Conservation (phyloP, 163 green algal genomes). For the Chlamydomonas reinhardtii region DNA sequence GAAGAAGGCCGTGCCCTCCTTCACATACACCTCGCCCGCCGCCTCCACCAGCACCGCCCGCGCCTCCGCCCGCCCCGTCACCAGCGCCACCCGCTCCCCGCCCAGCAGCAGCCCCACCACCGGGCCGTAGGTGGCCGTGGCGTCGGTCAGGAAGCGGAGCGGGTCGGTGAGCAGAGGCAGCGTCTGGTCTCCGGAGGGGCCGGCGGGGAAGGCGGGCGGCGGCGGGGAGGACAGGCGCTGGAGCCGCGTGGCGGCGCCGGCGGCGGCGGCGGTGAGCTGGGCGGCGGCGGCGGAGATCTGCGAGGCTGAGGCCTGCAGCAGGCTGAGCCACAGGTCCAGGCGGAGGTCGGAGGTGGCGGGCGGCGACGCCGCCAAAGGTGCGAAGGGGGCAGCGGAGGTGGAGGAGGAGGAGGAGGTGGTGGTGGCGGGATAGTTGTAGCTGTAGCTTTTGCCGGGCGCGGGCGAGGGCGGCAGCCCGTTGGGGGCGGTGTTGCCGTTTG, state of each 20-base stretch:
- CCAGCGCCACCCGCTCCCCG: constrained; percentile 83
- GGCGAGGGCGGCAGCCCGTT: too few species aligned
- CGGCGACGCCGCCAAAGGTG: not conserved
- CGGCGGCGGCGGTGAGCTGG: not conserved
- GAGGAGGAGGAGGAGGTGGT: not conserved
- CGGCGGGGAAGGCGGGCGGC: constrained; percentile 64
- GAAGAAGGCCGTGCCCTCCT: constrained; percentile 91
- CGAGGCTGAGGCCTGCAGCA: constrained; percentile 12
- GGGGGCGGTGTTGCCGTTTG: too few species aligned
- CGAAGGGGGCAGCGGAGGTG: not conserved
- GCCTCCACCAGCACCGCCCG: constrained; percentile 24
- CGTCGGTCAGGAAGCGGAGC: constrained; percentile 53
- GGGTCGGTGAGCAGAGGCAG: constrained; percentile 72
- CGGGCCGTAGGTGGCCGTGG: constrained; percentile 55
- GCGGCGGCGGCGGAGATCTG: constrained; percentile 16
- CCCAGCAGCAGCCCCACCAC: constrained; percentile 82
- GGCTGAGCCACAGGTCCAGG: constrained; percentile 27
- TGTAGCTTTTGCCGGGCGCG: not conserved
- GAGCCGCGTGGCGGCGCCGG: not conserved
- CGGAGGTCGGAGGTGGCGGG: constrained; percentile 1
- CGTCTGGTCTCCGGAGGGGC: constrained; percentile 73
- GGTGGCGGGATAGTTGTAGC: not conserved
- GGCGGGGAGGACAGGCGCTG: constrained; percentile 12
- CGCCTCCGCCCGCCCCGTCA: constrained; percentile 55
- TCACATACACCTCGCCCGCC: constrained; percentile 36